Percentiles rank a stretch among this genome's conserved stretches.
phyloP scores from a whole-genome alignment of 345 rosid genomes.

The Gossypium thurberi region DNA sequence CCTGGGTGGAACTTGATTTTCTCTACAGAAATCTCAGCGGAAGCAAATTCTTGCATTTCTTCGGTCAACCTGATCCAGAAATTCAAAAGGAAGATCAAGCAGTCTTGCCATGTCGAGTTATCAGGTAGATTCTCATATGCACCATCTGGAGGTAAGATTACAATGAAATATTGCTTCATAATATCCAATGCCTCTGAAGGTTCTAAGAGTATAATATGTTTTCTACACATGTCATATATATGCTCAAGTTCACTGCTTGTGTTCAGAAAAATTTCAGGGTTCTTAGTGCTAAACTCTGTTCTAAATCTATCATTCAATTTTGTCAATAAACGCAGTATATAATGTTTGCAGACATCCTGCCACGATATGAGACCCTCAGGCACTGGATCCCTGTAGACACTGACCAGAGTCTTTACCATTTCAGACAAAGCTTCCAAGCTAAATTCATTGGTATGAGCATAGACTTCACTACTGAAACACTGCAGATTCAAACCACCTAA shows the following conservation, averaged over 20 bases:
- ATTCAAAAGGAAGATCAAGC: slow-evolving; percentile 67
- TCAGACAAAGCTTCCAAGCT: slow-evolving; percentile 77
- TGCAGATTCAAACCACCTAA: slow-evolving; percentile 59
- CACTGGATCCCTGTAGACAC: slow-evolving; percentile 33
- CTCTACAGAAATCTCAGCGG: slow-evolving; percentile 24
- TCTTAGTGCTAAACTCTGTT: slow-evolving; percentile 36
- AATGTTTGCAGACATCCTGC: slow-evolving; percentile 71
- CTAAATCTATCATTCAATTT: slow-evolving; percentile 40
- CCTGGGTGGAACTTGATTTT: slow-evolving; percentile 41
- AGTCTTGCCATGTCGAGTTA: slow-evolving; percentile 87
- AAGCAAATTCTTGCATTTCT: slow-evolving; percentile 63
- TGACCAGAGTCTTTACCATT: slow-evolving; percentile 55
- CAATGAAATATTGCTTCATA: slow-evolving; percentile 48
- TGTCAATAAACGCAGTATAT: slow-evolving; percentile 42
- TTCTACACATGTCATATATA: slow-evolving; percentile 47
- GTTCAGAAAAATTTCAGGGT: slow-evolving; percentile 62
- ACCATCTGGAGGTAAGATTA: slow-evolving; percentile 40
- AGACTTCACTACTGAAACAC: slow-evolving; percentile 59
- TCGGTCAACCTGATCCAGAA: slow-evolving; percentile 72
- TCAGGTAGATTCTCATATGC: slow-evolving; percentile 52
- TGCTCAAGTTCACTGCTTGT: slow-evolving; percentile 58
- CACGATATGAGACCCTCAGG: slow-evolving; percentile 51
- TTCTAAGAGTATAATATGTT: slow-evolving; percentile 52
- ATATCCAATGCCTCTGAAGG: slow-evolving; percentile 59
- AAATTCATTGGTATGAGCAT: slow-evolving; percentile 43